Percentiles rank a stretch among this genome's conserved stretches.
These are phyloP conservation scores for Neospermospora avenae DNA, from an alignment of 2,329 filamentous ascomycete genomes.

Conservation along the genomic window DNA sequence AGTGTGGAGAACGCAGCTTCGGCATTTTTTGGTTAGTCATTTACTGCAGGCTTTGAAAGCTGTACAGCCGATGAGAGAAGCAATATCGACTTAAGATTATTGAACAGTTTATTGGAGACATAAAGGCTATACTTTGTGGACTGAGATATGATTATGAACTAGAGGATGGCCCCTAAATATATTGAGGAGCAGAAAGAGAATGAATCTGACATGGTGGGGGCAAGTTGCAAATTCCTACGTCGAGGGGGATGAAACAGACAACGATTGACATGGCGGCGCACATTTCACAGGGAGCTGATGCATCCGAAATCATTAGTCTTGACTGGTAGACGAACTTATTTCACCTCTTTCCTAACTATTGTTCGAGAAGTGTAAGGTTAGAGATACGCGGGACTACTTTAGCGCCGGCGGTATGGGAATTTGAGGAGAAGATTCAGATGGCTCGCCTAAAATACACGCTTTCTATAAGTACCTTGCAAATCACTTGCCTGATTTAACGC, in stretches of 20 bases:
- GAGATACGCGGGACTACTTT: neutral
- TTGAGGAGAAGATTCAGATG: neutral
- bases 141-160: neutral
- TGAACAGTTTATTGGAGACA: constrained; percentile 9
- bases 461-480: neutral
- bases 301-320: neutral
- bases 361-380: neutral
- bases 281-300: constrained; percentile 6
- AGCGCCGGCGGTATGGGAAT: neutral
- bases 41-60: constrained; percentile 1
- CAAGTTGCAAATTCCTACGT: constrained; percentile 12
- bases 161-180: constrained; percentile 8
- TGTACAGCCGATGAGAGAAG: constrained; percentile 7
- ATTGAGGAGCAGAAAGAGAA: constrained; percentile 2
- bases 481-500: neutral
- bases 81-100: constrained; percentile 5
- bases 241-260: constrained; percentile 11
- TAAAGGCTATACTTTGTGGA: neutral
- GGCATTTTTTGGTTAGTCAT: constrained; percentile 24
- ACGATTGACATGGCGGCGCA: constrained; percentile 13
- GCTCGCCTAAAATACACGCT: neutral
- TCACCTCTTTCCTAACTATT: neutral
- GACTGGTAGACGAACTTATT: constrained; percentile 12
- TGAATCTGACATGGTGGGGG: constrained; percentile 14
- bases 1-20: constrained; percentile 42